phyloP scores from a whole-genome alignment of 352 stramenopile species.

The Phytopythium aichiense region DNA sequence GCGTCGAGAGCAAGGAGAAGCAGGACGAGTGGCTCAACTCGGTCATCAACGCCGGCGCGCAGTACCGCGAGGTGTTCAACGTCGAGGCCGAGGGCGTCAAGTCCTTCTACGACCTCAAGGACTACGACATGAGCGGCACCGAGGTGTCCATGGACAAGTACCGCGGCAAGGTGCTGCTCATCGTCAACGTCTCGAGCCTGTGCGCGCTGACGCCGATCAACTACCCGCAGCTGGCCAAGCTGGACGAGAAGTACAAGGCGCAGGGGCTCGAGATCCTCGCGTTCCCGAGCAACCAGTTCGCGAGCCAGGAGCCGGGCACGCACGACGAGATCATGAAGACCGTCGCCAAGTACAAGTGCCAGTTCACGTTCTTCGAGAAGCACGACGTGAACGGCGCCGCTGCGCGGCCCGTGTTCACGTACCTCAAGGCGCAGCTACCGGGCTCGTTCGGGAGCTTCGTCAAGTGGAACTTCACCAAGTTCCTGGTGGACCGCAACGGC shows the following conservation, averaged over 20 bases:
- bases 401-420: constrained; percentile 64
- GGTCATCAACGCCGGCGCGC: constrained; percentile 13
- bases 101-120: constrained; percentile 64
- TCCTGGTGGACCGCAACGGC: constrained; percentile 88
- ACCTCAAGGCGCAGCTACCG: constrained; percentile 53
- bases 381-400: constrained; percentile 70
- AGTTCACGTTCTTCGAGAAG: constrained; percentile 55
- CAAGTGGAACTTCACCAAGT: constrained; percentile 91
- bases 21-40: constrained; percentile 6
- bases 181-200: constrained; percentile 68
- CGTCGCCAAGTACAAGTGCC: constrained; percentile 25
- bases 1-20: constrained; percentile 12
- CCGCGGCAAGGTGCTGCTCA: constrained; percentile 37
- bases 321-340: constrained; percentile 42
- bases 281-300: constrained; percentile 85
- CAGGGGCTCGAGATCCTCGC: constrained; percentile 49
- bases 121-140: constrained; percentile 47
- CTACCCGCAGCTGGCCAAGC: constrained; percentile 67
- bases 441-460: constrained; percentile 56
- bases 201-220: constrained; percentile 68
- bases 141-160: constrained; percentile 51
- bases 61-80: constrained; percentile 12
- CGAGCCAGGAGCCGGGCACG: constrained; percentile 54
- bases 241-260: constrained; percentile 47
- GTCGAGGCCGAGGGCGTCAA: constrained; percentile 21